phyloP scores from a whole-genome alignment of 1,139 yeast species.

The Yamadazyma atmosphaerica region DNA sequence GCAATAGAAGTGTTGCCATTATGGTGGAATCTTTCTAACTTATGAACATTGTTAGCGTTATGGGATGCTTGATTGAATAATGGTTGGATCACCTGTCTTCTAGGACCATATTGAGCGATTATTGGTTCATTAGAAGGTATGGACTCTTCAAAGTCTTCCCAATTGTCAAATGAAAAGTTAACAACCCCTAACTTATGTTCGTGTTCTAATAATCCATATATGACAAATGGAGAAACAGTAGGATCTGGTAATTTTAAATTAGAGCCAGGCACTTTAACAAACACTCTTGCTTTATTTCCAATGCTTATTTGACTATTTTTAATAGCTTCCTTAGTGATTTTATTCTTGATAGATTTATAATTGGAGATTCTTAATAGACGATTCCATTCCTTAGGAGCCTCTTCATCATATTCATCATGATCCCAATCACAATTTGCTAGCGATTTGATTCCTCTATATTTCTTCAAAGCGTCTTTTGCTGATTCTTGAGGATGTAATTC shows the following conservation, averaged over 20 bases:
- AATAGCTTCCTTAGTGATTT: constrained; percentile 60
- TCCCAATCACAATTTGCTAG: constrained; percentile 86
- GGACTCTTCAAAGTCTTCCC: constrained; percentile 88
- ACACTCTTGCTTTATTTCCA: constrained; percentile 65
- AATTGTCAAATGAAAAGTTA: constrained; percentile 77
- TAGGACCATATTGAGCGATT: constrained; percentile 89
- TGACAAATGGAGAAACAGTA: constrained; percentile 48
- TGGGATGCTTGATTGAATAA: constrained; percentile 78
- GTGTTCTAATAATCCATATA: constrained; percentile 76
- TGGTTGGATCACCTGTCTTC: constrained; percentile 86
- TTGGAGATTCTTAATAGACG: constrained; percentile 73
- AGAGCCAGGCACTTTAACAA: constrained; percentile 45
- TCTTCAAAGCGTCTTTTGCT: constrained; percentile 69
- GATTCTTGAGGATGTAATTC: constrained; percentile 77
- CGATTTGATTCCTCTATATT: constrained; percentile 87
- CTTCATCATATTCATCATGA: constrained; percentile 74
- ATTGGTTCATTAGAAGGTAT: constrained; percentile 77
- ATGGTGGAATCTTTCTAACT: constrained; percentile 80
- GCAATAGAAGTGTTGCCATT: constrained; percentile 74
- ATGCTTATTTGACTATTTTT: constrained; percentile 60
- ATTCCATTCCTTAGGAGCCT: constrained; percentile 77
- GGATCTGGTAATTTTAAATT: constrained; percentile 33
- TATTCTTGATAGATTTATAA: constrained; percentile 75
- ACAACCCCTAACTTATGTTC: constrained; percentile 86
- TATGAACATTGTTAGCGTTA: constrained; percentile 82